Conservation (phyloP, 352 stramenopile species). For the Phytophthora crassamura region DNA sequence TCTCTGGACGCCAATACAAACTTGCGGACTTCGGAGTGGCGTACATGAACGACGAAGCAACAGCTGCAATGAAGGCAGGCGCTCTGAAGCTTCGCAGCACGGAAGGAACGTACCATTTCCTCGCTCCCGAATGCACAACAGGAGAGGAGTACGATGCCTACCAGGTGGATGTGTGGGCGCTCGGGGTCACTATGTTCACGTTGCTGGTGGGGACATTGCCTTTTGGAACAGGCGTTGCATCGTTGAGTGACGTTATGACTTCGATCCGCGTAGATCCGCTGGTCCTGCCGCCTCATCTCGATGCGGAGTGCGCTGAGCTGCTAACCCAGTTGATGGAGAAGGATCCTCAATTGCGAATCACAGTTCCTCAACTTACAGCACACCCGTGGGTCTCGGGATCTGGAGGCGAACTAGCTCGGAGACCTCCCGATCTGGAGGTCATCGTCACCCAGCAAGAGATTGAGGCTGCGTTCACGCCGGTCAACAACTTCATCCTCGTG, state of each 20-base stretch:
- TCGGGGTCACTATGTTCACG: conserved; percentile 82
- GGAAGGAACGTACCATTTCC: conserved; percentile 89
- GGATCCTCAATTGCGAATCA: conserved; percentile 56
- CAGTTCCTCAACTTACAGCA: conserved; percentile 55
- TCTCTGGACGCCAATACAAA: conserved; percentile 68
- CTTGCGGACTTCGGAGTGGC: conserved; percentile 85
- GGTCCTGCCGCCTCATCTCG: conserved; percentile 41
- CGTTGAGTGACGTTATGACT: conserved; percentile 73
- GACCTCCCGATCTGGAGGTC: conserved; percentile 21
- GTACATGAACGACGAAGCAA: conserved; percentile 59
- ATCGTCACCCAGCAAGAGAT: conserved; percentile 72
- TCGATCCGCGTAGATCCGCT: conserved; percentile 72
- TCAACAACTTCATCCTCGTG: conserved; percentile 87
- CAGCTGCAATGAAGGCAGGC: conserved; percentile 7
- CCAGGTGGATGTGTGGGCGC: conserved; percentile 84
- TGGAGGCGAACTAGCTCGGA: background rate
- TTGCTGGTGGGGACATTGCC: conserved; percentile 73
- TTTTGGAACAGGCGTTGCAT: conserved; percentile 65
- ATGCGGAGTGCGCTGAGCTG: conserved; percentile 52
- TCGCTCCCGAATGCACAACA: conserved; percentile 83
- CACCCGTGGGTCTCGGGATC: conserved; percentile 55
- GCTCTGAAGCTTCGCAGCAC: conserved; percentile 65
- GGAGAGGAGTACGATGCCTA: conserved; percentile 80
- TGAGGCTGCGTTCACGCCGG: conserved; percentile 74
- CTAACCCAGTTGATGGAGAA: conserved; percentile 67